A percentile compares a stretch with the other conserved stretches of the same genome.
These are phyloP conservation scores for Amanita brunnescens DNA, from an alignment of 768 basidiomycete genomes.

Conservation along the genomic window DNA sequence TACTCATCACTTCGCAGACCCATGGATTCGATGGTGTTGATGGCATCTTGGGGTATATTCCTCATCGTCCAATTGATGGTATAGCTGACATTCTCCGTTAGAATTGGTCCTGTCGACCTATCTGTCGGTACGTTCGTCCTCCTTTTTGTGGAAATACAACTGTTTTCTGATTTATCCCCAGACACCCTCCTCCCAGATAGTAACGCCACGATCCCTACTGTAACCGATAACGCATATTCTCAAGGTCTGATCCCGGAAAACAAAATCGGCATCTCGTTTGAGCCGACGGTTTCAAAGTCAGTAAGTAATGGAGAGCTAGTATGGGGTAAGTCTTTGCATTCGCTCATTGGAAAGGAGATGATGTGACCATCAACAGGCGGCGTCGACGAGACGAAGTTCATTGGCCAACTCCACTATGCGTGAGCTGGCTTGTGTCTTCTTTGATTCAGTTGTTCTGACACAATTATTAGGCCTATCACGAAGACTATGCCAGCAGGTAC, in stretches of 20 bases:
- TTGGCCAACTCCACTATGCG: constrained; percentile 35
- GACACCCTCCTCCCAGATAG: constrained; percentile 27
- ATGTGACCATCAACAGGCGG: constrained; percentile 24
- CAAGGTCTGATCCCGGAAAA: constrained; percentile 30
- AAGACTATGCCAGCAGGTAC: constrained; percentile 32
- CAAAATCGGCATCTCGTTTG: constrained; percentile 42
- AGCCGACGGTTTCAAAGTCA: constrained; percentile 26
- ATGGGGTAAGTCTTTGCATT: constrained; percentile 30
- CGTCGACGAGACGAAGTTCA: constrained; percentile 34
- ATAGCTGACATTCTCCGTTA: constrained; percentile 15
- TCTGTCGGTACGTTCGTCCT: constrained; percentile 29
- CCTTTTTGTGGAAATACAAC: not conserved
- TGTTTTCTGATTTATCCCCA: constrained; percentile 3
- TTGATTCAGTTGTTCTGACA: not conserved
- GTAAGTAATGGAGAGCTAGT: constrained; percentile 42
- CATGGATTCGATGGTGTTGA: constrained; percentile 43
- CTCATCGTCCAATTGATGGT: not conserved
- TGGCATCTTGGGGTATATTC: constrained; percentile 53
- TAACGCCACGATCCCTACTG: constrained; percentile 35
- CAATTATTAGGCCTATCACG: constrained; percentile 33
- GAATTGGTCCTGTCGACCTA: constrained; percentile 51
- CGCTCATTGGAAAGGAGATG: constrained; percentile 14
- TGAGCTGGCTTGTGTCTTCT: constrained; percentile 15
- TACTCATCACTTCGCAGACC: constrained; percentile 12
- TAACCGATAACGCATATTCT: constrained; percentile 45